phyloP scores from a whole-genome alignment of 257 asterid genomes.

The Nyctanthes arbortristis region DNA sequence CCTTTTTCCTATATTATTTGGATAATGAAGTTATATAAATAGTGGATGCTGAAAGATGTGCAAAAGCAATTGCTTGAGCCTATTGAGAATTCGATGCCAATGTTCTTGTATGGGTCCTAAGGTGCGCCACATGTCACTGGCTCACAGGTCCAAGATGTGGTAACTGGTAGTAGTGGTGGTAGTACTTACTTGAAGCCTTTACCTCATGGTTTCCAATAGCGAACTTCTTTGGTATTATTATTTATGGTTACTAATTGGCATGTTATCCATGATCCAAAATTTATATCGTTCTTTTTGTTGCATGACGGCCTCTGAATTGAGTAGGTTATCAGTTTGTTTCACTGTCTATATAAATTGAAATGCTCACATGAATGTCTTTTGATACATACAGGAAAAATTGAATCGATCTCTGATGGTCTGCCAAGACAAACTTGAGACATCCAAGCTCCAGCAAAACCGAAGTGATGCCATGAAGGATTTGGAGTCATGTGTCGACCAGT shows the following conservation, averaged over 20 bases:
- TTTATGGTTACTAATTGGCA: background rate
- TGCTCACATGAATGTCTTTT: conserved; percentile 10
- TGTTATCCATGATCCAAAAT: background rate
- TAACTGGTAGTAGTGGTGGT: background rate
- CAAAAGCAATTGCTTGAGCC: background rate
- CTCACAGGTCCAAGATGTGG: background rate
- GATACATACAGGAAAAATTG: conserved; percentile 60
- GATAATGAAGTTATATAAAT: no score
- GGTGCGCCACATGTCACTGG: background rate
- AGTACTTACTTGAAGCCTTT: background rate
- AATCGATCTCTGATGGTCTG: conserved; percentile 74
- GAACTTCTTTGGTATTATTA: background rate
- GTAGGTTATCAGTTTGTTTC: background rate
- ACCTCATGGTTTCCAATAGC: background rate
- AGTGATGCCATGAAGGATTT: conserved; percentile 41
- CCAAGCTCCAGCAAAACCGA: conserved; percentile 56
- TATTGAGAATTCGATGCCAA: background rate
- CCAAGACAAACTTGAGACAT: conserved; percentile 81
- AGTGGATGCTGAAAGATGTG: background rate
- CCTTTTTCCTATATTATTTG: no score
- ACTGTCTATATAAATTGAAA: background rate
- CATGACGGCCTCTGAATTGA: background rate
- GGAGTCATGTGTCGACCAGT: conserved; percentile 77
- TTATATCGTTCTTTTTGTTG: background rate
- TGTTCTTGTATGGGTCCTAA: background rate